phyloP scores from a whole-genome alignment of 495 filamentous ascomycete genomes.

The Hypoxylon rickii region DNA sequence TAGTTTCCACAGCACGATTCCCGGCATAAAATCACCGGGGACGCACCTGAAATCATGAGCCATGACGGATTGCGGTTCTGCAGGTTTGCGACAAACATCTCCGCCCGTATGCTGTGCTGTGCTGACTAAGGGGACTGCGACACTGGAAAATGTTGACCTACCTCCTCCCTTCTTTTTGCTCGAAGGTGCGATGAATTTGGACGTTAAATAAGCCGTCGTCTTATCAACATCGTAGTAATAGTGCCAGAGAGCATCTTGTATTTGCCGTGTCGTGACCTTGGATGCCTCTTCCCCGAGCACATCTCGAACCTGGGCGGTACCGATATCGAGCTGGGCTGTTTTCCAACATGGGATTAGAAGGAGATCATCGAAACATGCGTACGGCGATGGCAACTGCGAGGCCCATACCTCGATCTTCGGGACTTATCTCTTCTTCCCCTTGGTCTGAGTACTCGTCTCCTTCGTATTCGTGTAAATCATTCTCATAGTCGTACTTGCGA shows the following conservation, averaged over 20 bases:
- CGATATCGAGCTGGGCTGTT: constrained; percentile 56
- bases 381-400: neutral
- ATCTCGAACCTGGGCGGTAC: constrained; percentile 58
- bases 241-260: constrained; percentile 90
- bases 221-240: constrained; percentile 95
- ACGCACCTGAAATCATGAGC: constrained; percentile 25
- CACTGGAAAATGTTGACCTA: constrained; percentile 50
- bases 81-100: constrained; percentile 12
- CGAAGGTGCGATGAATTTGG: constrained; percentile 56
- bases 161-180: constrained; percentile 51
- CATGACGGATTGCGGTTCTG: too few species aligned
- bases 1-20: constrained; percentile 19
- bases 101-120: constrained; percentile 3
- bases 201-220: constrained; percentile 74
- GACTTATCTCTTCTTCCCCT: constrained; percentile 56
- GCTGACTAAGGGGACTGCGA: neutral
- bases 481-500: constrained; percentile 63
- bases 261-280: constrained; percentile 68
- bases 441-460: constrained; percentile 52
- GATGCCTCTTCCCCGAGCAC: constrained; percentile 56
- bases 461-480: constrained; percentile 66
- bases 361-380: neutral
- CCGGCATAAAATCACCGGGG: constrained; percentile 6
- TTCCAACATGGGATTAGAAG: constrained; percentile 11
- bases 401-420: constrained; percentile 62